Conservation (phyloP, 2,329 filamentous ascomycete species). For the Thermochaetoides dissita region DNA sequence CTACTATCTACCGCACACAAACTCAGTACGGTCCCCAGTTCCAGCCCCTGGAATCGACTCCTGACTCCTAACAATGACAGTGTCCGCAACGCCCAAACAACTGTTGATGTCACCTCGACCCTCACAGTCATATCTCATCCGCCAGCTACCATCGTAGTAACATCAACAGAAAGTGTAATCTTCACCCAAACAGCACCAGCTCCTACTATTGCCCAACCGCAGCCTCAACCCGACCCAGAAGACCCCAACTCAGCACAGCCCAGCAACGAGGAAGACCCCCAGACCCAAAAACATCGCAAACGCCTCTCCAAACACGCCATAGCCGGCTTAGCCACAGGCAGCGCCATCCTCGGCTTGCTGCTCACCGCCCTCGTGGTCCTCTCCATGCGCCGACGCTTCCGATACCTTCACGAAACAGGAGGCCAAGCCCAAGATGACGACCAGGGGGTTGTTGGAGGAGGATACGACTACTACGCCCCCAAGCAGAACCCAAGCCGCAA, state of each 20-base stretch:
- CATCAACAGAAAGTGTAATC: too few species aligned
- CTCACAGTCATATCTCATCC: conserved; percentile 11
- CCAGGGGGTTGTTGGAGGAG: too few species aligned
- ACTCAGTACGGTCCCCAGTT: conserved; percentile 8
- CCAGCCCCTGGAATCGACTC: not conserved
- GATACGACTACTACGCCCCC: too few species aligned
- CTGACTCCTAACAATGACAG: conserved; percentile 2
- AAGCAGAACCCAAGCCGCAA: not conserved
- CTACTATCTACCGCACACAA: conserved; percentile 10
- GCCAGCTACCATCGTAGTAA: conserved; percentile 1
- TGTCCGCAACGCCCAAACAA: conserved; percentile 13
- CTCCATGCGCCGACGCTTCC: conserved; percentile 10
- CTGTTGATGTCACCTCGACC: conserved; percentile 12
- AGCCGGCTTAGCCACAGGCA: conserved; percentile 11
- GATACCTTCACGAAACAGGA: not conserved
- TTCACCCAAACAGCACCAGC: not conserved
- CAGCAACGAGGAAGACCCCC: too few species aligned
- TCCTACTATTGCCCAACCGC: not conserved
- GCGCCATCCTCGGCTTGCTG: conserved; percentile 8
- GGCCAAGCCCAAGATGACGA: too few species aligned
- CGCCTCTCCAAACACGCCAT: conserved; percentile 9
- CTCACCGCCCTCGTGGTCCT: conserved; percentile 10
- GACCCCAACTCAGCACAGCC: not conserved
- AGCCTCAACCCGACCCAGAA: not conserved
- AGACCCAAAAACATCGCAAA: too few species aligned